A percentile compares a stretch with the other conserved stretches of the same genome.
phyloP scores from a whole-genome alignment of 2,329 filamentous ascomycete genomes.

The Penicillium sp. region DNA sequence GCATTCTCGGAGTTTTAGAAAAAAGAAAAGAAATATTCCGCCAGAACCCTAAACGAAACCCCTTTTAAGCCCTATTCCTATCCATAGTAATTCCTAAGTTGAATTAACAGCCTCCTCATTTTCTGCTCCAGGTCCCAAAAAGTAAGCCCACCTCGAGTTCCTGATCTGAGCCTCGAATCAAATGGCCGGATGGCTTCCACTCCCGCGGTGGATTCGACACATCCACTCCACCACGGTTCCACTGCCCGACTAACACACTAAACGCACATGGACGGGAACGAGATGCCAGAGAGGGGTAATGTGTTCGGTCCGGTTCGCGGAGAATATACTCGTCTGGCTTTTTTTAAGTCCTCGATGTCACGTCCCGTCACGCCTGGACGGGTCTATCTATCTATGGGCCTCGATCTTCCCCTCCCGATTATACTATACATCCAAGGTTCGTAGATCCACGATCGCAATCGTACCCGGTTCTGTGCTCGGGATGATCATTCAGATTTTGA shows the following conservation, averaged over 20 bases:
- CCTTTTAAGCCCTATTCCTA: too few relatives aligned
- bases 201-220: slow-evolving; percentile 12
- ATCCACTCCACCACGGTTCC: slow-evolving; percentile 8
- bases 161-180: slow-evolving; percentile 18
- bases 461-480: background rate
- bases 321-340: background rate
- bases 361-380: too few relatives aligned
- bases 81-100: background rate
- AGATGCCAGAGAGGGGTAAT: slow-evolving; percentile 2
- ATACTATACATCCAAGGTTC: background rate
- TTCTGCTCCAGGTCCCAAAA: too few relatives aligned
- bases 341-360: too few relatives aligned
- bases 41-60: background rate
- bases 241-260: slow-evolving; percentile 10
- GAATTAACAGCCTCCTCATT: background rate
- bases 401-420: background rate
- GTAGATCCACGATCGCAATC: background rate
- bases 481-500: background rate
- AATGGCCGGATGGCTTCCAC: background rate
- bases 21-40: background rate
- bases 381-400: background rate
- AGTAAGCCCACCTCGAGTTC: background rate
- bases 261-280: slow-evolving; percentile 18
- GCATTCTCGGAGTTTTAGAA: background rate
- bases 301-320: background rate